Evolutionary conservation across 495 filamentous ascomycete species (phyloP).

Genomic region (Lindgomyces ingoldianus): DNA sequence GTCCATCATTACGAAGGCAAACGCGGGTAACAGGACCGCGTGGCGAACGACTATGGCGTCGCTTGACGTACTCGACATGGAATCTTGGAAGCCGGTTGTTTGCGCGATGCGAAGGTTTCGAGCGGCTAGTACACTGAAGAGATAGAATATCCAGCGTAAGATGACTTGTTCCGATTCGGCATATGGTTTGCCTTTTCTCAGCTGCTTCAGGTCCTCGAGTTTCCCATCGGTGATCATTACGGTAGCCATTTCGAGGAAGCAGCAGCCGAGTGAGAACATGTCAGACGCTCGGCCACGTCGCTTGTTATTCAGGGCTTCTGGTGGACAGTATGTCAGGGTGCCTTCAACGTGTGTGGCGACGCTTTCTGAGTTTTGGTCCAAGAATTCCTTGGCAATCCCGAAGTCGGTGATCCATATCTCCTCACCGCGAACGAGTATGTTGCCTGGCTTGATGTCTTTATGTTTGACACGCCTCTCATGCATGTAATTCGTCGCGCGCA

Average conservation of each 20-base stretch:
- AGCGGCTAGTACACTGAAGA: background rate
- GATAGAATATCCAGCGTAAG: slow-evolving; percentile 3
- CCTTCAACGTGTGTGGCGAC: slow-evolving; percentile 3
- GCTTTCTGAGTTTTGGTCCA: slow-evolving; percentile 14
- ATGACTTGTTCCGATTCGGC: background rate
- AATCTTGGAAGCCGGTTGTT: background rate
- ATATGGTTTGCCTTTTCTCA: background rate
- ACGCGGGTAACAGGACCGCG: background rate
- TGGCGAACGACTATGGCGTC: background rate
- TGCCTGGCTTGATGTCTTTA: slow-evolving; percentile 23
- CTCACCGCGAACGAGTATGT: slow-evolving; percentile 15
- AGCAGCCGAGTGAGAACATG: slow-evolving; percentile 16
- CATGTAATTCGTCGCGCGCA: slow-evolving; percentile 6
- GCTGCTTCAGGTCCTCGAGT: background rate
- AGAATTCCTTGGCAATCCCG: slow-evolving; percentile 23
- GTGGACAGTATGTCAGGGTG: slow-evolving; percentile 9
- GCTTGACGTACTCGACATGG: background rate
- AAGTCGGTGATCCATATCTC: slow-evolving; percentile 24
- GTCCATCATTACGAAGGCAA: slow-evolving; percentile 4
- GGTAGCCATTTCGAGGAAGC: slow-evolving; percentile 19
- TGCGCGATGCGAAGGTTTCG: background rate
- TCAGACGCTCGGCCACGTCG: slow-evolving; percentile 2
- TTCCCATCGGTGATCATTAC: slow-evolving; percentile 1
- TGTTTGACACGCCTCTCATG: slow-evolving; percentile 1
- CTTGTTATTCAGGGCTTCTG: slow-evolving; percentile 3